phyloP scores from a whole-genome alignment of 2,329 filamentous ascomycete species.

The Aphanoascus verrucosus region DNA sequence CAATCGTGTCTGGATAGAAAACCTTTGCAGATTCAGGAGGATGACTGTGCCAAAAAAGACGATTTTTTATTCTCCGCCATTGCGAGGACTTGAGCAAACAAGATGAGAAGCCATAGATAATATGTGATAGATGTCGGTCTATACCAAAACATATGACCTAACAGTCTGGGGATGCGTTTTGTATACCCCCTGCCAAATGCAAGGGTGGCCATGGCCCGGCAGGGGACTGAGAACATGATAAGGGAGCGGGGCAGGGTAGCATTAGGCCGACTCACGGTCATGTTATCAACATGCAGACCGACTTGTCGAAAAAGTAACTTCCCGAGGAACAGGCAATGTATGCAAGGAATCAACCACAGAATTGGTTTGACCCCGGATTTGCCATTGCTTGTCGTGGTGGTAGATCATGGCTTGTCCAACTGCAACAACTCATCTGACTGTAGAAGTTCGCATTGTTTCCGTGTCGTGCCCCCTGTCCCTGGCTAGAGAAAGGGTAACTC shows the following conservation, averaged over 20 bases:
- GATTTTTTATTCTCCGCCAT: neutral
- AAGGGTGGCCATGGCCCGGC: conserved; percentile 6
- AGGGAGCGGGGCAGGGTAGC: conserved; percentile 11
- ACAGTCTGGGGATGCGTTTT: neutral
- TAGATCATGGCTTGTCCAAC: conserved; percentile 1
- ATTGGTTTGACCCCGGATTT: conserved; percentile 1
- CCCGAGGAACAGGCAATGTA: conserved; percentile 7
- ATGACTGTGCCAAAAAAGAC: too few species aligned
- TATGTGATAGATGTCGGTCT: conserved; percentile 5
- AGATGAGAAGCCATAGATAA: conserved; percentile 1
- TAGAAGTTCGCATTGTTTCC: conserved; percentile 1
- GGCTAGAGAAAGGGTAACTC: neutral
- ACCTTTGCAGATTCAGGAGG: too few species aligned
- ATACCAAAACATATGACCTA: conserved; percentile 8
- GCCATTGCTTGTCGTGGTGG: conserved; percentile 3
- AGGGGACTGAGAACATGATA: conserved; percentile 1
- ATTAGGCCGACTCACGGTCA: conserved; percentile 7
- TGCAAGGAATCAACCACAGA: conserved; percentile 8
- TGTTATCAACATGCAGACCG: conserved; percentile 7
- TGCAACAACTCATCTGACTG: conserved; percentile 11
- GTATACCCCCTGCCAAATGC: conserved; percentile 2
- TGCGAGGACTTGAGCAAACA: neutral
- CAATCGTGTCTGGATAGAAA: too few species aligned
- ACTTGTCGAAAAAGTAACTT: neutral
- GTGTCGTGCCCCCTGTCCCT: neutral